Base-by-base conservation (phyloP, 805 yeast genomes). In the Yamadazyma phyllophila region DNA sequence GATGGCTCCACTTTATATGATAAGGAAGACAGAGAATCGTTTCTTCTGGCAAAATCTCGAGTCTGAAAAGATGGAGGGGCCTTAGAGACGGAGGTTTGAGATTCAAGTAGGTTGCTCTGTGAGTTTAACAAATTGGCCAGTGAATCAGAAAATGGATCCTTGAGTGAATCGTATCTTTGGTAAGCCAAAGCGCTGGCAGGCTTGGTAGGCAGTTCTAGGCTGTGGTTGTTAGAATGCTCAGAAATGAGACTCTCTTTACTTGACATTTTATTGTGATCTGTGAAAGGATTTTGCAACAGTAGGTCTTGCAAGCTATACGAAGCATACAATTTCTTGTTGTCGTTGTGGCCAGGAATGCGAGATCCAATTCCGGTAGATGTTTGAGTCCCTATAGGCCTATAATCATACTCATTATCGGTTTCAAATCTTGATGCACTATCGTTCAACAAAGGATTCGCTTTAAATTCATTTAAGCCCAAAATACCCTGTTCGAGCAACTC, bases 401-500 rank as follows among this genome's bases (percentile, higher is more conserved):
- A 39, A 13, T 34, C 43, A 39, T 47, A 51, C 2, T 37, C 50
- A 16, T 37, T 45, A 16, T 44, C 46, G 31, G 44, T 40, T 31
- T 51, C 50, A 12, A 46, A 41, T 10, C 36, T 30, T 10, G 46
- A 33, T 8, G 41, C 26, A 13, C 43, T 44, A 33, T 39, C 50
- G 45, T 53, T 48, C 41, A 65, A 47, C 26, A 65, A 51, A n/a
- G 69, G 66, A 43, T 66, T 65, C 36, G 49, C 54, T 26, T 54
- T 57, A 30, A 66, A 54, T 30, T 59, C 62, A 13, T 46, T 27
- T 31, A 48, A 43, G 46, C 61, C 55, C 50, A 65, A 51, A 14
- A 65, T 54, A 12, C 69, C 69, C 44, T 63, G 59, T 37, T 53
- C 57, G 34, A 67, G 52, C 33, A 69, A 59, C 49, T 65, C 68